Base-by-base conservation (phyloP, 2,329 filamentous ascomycete genomes). In the Knoxdaviesia proteae region DNA sequence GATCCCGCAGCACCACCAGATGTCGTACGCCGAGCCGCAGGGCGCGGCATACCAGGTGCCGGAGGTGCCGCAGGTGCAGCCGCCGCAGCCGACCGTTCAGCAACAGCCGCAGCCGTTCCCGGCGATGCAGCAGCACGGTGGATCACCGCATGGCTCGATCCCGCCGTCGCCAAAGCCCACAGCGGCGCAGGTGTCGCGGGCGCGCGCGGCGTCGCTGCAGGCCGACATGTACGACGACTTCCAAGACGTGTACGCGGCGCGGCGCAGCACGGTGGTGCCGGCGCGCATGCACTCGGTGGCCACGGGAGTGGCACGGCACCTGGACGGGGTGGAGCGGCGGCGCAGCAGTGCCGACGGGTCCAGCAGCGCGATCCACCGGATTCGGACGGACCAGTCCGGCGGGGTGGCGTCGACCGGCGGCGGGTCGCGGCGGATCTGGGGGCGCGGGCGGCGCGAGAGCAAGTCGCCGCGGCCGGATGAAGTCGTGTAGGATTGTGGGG, bases 191-290 rank as follows among this genome's bases (percentile, higher is more conserved):
- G 20, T 20, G 20, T 20, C 20, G 20, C 20, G 48, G 9, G 42
- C 45, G 5, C 49, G 48, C 20, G 40, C 47, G 32, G 45, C 47
- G 7, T 34, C 52, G 10, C 50, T 55, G 8, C 45, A 54, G 29
- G 59, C 60, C 36, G 50, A 51, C 8, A 50, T 49, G 8, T 52
- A 60, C 40, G 55, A 56, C 35, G 56, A 68, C 48, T 64, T 63
- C 54, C 57, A 62, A 44, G 61, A 68, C 42, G 61, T 68, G 0
- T 68, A 47, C 40, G 44, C 46, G 6, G 41, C 44, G 45, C 45
- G 45, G 36, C 44, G 44, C 34, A 43, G 38, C 10, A 38, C 37
- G 34, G 35, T 35, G 10, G 20, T 39, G 0, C 36, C 41, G 36
- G 42, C 42, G 29, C 39, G 45, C 10, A 44, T 42, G 45, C 44